Conservation (phyloP, 345 rosid genomes). For the Physaria fendleri region DNA sequence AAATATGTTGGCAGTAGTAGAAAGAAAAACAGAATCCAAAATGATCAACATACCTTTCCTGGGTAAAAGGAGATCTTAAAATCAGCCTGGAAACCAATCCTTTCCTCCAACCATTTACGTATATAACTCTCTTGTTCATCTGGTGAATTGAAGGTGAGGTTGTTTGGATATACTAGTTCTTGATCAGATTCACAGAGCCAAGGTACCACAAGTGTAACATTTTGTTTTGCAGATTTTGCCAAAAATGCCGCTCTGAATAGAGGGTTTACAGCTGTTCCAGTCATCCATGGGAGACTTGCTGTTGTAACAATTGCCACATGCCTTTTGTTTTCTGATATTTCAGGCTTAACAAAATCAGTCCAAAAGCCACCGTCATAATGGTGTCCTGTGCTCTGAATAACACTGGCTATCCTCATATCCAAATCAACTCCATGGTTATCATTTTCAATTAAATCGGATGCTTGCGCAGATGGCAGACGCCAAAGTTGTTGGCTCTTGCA, state of each 20-base stretch:
- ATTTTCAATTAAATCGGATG: slow-evolving; percentile 46
- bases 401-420: slow-evolving; percentile 84
- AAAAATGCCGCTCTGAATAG: slow-evolving; percentile 90
- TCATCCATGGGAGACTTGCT: slow-evolving; percentile 99
- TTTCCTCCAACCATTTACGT: slow-evolving; percentile 92
- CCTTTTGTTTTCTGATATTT: slow-evolving; percentile 51
- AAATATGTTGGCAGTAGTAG: background rate
- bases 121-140: slow-evolving; percentile 94
- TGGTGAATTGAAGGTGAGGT: slow-evolving; percentile 80
- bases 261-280: slow-evolving; percentile 98
- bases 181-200: slow-evolving; percentile 98
- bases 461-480: slow-evolving; percentile 51
- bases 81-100: slow-evolving; percentile 81
- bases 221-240: slow-evolving; percentile 72
- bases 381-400: slow-evolving; percentile 94
- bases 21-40: background rate
- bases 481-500: slow-evolving; percentile 62
- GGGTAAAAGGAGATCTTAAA: slow-evolving; percentile 95
- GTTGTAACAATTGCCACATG: slow-evolving; percentile 94
- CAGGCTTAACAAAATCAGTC: slow-evolving; percentile 58
- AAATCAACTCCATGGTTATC: slow-evolving; percentile 62
- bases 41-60: slow-evolving; percentile 64
- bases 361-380: slow-evolving; percentile 85
- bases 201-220: slow-evolving; percentile 91
- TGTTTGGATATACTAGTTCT: slow-evolving; percentile 85